phyloP scores from a whole-genome alignment of 179 eudicot genomes.

The Gypsophila paniculata region DNA sequence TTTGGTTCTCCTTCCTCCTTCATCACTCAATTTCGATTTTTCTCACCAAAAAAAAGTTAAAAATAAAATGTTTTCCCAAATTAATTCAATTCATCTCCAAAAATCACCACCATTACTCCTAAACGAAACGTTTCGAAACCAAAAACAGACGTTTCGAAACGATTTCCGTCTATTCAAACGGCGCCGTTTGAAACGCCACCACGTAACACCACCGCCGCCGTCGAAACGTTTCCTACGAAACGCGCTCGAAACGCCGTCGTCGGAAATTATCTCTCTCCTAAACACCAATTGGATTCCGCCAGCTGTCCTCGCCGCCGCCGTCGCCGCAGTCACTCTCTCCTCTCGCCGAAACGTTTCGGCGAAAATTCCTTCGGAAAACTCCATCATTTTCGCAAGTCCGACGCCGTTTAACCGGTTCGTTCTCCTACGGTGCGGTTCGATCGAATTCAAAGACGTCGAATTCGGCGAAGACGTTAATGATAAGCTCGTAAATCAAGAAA shows the following conservation, averaged over 20 bases:
- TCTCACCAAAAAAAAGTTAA: too few species aligned
- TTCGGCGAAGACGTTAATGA: slow-evolving; percentile 44
- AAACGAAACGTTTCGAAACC: too few species aligned
- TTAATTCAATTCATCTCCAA: not conserved
- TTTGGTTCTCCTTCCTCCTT: too few species aligned
- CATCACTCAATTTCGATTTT: not conserved
- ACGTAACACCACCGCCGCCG: not conserved
- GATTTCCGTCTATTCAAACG: slow-evolving; percentile 29
- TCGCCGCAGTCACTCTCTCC: slow-evolving; percentile 37
- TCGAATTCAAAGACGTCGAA: slow-evolving; percentile 38
- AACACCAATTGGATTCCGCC: slow-evolving; percentile 32
- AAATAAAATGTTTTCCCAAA: slow-evolving; percentile 10
- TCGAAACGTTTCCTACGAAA: not conserved
- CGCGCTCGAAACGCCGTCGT: slow-evolving; percentile 10
- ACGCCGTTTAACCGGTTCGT: slow-evolving; percentile 95
- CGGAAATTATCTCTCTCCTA: slow-evolving; percentile 36
- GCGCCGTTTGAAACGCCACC: slow-evolving; percentile 25
- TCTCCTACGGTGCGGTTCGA: slow-evolving; percentile 61
- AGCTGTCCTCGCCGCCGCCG: slow-evolving; percentile 54
- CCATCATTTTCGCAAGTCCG: slow-evolving; percentile 69
- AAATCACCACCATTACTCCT: not conserved
- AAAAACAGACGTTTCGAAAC: slow-evolving; percentile 4
- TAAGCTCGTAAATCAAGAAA: slow-evolving; percentile 57
- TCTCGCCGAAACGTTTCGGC: not conserved
- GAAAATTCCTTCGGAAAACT: slow-evolving; percentile 17